Base-by-base conservation (phyloP, 164 flowering plant genomes). In the Macadamia tetraphylla region DNA sequence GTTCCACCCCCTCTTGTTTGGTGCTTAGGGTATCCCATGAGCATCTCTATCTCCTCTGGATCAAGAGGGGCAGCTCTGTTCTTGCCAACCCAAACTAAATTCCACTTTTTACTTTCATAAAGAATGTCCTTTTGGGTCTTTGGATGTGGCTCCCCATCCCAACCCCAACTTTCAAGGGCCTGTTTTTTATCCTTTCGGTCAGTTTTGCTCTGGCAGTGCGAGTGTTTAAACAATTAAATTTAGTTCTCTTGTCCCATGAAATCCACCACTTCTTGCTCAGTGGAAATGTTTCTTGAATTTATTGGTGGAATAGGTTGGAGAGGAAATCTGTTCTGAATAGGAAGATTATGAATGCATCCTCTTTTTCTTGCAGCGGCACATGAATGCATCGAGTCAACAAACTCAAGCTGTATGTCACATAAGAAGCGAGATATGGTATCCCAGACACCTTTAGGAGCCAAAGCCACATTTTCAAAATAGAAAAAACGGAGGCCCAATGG, bases 361-460 rank as follows among this genome's bases (percentile, higher is more conserved):
- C 99, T 78, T 68, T 95, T 95, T 69, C 99, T 85, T 42, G 88
- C 88, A 72, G 94, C 80, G 15, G 98, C 99, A 70, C 87, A 86
- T 52, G 92, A 90, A 62, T 78, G 83, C 69, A 85, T 84, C 0
- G 99, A 95, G 61, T 95, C 99, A 0, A 92, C 97, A 76, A 92
- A 95, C 62, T 95, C 98, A 0, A 98, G 99, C 52, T 89, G 85
- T 1, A 92, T 80, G 29, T 87, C 97, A 78, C 77, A 87, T 8
- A 95, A 66, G 66, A 85, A 87, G 6, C 94, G 73, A 0, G 94
- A 86, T 6, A 95, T 92, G 0, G 88, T 85, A n/a, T 75, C 73
- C 99, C 99, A 95, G 12, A 86, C 97, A 0, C 97, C 98, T 68
- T 87, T 92, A 0, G 98, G 98, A 56, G 98, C 85, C 46, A 90